Base-by-base conservation (phyloP, 768 basidiomycete species). In the Saitozyma sp. region DNA sequence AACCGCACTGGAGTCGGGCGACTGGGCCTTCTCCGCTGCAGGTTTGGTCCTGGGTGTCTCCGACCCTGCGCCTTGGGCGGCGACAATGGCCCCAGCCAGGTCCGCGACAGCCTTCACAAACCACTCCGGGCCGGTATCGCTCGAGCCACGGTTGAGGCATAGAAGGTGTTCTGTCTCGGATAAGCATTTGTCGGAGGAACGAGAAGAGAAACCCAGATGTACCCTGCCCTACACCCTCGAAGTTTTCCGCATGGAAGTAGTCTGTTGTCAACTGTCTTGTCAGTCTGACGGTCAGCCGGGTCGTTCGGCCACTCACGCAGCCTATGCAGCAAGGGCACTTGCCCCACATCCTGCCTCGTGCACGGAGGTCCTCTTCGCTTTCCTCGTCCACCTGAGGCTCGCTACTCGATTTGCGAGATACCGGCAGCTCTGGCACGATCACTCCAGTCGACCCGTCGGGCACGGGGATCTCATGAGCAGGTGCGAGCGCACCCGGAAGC, bases 71-170 rank as follows among this genome's bases (percentile, higher is more conserved):
- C 37, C 29, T 39, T 66, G 65, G 29, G 65, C 62, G 17, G 52
- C 59, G 20, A 43, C 52, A 9, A 67, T 56, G 9, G 54, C 58
- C 37, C 51, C 58, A 11, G 65, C 65, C n/a, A 75, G 45, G 19
- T 60, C 59, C 13, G 57, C 49, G 5, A 69, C 54, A 39, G 63
- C 53, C 0, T 10, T 58, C 55, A 65, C 63, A 10, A 76, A 65
- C 75, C 75, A 76, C 62, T 74, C 59, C 6, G 60, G 56, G n/a
- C 75, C 75, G 9, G 75, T 74, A 57, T 76, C 63, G 19, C 54
- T 58, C 17, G 67, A 56, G 51, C 70, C 73, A 38, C 75, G 61
- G 51, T 74, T 74, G 39, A 76, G 63, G 51, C 75, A 76, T 17
- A 72, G 56, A 8, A 76, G 69, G 51, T 74, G 75, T 54, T 76